Base-by-base conservation (phyloP, 306 rosid genomes). In the Vigna nakashimae region DNA sequence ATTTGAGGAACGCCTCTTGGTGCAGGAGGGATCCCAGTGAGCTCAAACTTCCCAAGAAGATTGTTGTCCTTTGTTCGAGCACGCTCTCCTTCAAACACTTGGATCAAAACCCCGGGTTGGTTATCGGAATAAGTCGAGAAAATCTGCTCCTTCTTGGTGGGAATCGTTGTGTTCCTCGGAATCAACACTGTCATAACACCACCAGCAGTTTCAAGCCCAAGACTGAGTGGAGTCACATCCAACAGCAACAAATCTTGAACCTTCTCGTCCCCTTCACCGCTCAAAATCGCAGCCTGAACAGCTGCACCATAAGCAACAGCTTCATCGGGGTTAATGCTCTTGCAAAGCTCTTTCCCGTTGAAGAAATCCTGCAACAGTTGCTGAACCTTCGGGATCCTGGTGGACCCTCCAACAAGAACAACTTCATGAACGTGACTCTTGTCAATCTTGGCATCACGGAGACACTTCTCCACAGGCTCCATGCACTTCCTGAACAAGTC, bases 291-390 rank as follows among this genome's bases (percentile, higher is more conserved):
- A 0, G 95, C 98, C 52, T 93, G 98, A 9, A 93, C 98, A 1
- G 97, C 93, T 1, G 97, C 98, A 1, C 98, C 98, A 0, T 89
- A 93, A 0, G 98, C 98, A 2, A 93, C 98, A 2, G 97, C 98
- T 34, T 93, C 98, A 6, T 93, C 98, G 0, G 98, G 98, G 69
- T 93, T 93, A 7, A 93, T 91, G 17, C 97, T 91, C 71, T 89
- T 93, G 53, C 98, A 93, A 1, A 93, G 95, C 78, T 93, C 98
- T 12, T 93, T 91, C 15, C 98, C 93, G 8, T 93, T 89, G 74
- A 93, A 93, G 34, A 88, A 83, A n/a, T 91, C 98, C 76, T 86
- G 94, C 50, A 93, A 69, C 15, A 89, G 87, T 12, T 85, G 92
- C 67, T 93, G 98, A 12, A 93, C 91, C 50, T 91, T 91, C 0